Base-by-base conservation (phyloP, 768 basidiomycete species). In the Leccinum variicolor region DNA sequence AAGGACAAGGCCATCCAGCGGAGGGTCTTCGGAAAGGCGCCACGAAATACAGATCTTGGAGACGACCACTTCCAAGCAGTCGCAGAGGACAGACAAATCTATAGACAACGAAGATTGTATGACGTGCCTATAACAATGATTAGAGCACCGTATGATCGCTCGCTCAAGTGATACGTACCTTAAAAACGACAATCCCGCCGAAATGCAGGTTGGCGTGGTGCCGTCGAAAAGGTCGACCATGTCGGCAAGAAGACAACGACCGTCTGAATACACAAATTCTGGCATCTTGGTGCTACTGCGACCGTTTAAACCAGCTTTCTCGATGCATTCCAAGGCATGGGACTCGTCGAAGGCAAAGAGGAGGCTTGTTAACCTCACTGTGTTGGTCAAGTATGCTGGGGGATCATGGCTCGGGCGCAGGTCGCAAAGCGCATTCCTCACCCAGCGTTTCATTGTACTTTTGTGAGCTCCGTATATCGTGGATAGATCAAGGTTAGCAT, bases 41-140 rank as follows among this genome's bases (percentile, higher is more conserved):
- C 65, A 62, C 1, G 73, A 71, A 3, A 86, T 53, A 5, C 81
- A 69, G 4, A 76, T 62, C 15, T 73, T 73, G 8, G 72, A 73
- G 51, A 79, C 77, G 2, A 87, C 64, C 10, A 68, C 67, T 41
- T 87, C 86, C 15, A 84, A 58, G 46, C 79, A 69, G 53, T 81
- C 76, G 54, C 83, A 86, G 3, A 87, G 66, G 14, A 80, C 73
- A 21, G 73, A 72, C 28, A 81, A 69, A 36, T 84, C 75, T 17
- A 85, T 70, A 4, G 62, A 65, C 4, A 84, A 54, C 7, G 56
- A 54, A 0, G 64, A 61, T 3, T 71, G 59, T 19, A 83, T 55
- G 13, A 84, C 58, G 55, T 82, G 79, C 29, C 85, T 86, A 50
- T 9, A 36, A 4, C 34, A 15, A 46, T 21, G 9, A 1, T 60